A percentile compares a stretch with the other conserved stretches of the same genome.
phyloP scores from a whole-genome alignment of 2,329 filamentous ascomycete genomes.

The Microdochium nivale region DNA sequence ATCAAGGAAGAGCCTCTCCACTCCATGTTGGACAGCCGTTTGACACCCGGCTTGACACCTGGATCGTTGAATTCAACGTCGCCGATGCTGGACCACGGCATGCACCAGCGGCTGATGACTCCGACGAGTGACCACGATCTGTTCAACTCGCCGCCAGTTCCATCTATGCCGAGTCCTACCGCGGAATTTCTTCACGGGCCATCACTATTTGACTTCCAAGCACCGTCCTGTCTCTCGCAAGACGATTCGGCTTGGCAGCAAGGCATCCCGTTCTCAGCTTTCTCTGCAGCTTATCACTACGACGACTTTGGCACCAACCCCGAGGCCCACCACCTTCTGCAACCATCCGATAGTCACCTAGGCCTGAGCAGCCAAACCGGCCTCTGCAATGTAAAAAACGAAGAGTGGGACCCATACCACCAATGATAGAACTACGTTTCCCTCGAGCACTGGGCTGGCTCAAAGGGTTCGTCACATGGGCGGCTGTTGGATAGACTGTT shows the following conservation, averaged over 20 bases:
- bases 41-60: slow-evolving; percentile 15
- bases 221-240: not conserved
- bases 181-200: not conserved
- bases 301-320: not conserved
- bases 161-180: not conserved
- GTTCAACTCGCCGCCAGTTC: not conserved
- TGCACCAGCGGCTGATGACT: not conserved
- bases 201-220: not conserved
- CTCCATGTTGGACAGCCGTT: slow-evolving; percentile 16
- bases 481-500: not conserved
- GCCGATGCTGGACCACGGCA: not conserved
- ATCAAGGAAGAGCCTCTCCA: slow-evolving; percentile 30
- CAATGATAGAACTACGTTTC: not conserved
- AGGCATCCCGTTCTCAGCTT: not conserved
- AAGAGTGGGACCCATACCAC: not conserved
- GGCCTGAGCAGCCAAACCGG: not conserved
- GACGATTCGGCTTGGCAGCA: not conserved
- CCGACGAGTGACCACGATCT: not conserved
- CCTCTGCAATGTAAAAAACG: not conserved
- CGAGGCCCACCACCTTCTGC: not conserved
- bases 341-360: not conserved
- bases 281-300: not conserved
- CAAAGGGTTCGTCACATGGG: not conserved
- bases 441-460: no score
- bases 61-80: slow-evolving; percentile 6